Evolutionary conservation across 108 stramenopile genomes (phyloP).

Genomic region (Cylindrotheca closterium): DNA sequence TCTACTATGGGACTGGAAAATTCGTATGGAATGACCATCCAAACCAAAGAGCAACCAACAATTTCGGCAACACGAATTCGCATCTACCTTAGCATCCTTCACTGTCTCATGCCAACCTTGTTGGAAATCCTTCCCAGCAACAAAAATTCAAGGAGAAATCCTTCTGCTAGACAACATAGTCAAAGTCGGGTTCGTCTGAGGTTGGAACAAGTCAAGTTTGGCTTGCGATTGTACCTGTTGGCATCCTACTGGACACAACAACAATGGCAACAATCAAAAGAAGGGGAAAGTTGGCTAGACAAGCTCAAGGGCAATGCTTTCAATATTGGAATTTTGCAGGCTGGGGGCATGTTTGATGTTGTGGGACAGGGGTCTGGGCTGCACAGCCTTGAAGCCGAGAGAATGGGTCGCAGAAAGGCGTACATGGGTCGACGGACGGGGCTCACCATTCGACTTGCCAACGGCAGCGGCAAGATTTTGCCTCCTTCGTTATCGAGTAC

Average conservation of each 20-base stretch:
- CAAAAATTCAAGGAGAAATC: background rate
- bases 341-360: conserved; percentile 30
- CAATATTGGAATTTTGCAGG: conserved; percentile 26
- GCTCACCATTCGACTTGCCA: background rate
- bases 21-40: conserved; percentile 19
- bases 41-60: background rate
- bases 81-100: conserved; percentile 20
- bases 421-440: conserved; percentile 50
- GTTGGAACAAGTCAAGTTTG: conserved; percentile 45
- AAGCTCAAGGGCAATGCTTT: too few relatives aligned
- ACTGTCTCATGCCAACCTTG: conserved; percentile 37
- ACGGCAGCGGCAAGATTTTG: too few relatives aligned
- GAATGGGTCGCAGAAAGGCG: conserved; percentile 10
- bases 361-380: conserved; percentile 4
- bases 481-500: too few relatives aligned
- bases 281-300: background rate
- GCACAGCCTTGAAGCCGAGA: conserved; percentile 10
- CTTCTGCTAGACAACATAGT: background rate
- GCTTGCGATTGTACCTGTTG: conserved; percentile 28
- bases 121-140: conserved; percentile 11
- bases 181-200: conserved; percentile 17
- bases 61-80: conserved; percentile 27
- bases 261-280: background rate
- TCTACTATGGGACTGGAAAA: too few relatives aligned
- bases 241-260: conserved; percentile 41